Evolutionary conservation across 1,284 basidiomycete genomes (phyloP), one percentile per base, ranked within the genome.

Genomic region (Trametes versicolor): DNA sequence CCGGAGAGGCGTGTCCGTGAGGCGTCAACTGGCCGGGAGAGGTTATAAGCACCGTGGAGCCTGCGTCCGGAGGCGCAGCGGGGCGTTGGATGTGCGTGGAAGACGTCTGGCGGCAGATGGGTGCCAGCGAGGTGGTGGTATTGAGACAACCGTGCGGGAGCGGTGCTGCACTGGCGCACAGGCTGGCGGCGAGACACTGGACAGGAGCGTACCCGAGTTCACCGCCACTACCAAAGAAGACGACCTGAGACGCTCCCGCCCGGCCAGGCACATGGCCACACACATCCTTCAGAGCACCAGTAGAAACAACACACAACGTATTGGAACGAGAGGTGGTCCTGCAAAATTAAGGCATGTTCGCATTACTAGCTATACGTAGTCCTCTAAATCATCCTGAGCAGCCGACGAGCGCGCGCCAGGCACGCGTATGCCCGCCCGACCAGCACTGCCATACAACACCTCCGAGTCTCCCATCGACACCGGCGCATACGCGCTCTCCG

Each of bases 381-480:
- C 69, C 64, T 73, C 72, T 70, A 71, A 45, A 65, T 69, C 70
- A 37, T 71, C 72, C 54, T 70, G 74, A 48, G 67, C 72, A 23
- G 60, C 69, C 13, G 36, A 55, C 54, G 74, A 69, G 54, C 72
- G 73, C 55, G 68, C 65, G 23, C 74, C 73, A 45, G 75, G 74
- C 53, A 62, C 64, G n/a, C 65, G 68, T 29, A 69, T 59, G 25
- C 72, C 72, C 54, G 80, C 80, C 58, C 80, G 78, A 23, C 87
- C 88, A 4, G 87, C 85, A 73, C 90, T 90, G 64, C 83, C 88
- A 72, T 91, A 90, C 72, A 87, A 78, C 60, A 91, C 82, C 77
- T 93, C 91, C 12, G 88, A 78, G 70, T 86, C 83, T 25, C 83
- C 85, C 48, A 92, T 75, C 59, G 82, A 79, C 21, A 84, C 84